A percentile compares a stretch with the other conserved stretches of the same genome.
phyloP scores from a whole-genome alignment of 495 filamentous ascomycete species.

The Achaetomiella virescens region DNA sequence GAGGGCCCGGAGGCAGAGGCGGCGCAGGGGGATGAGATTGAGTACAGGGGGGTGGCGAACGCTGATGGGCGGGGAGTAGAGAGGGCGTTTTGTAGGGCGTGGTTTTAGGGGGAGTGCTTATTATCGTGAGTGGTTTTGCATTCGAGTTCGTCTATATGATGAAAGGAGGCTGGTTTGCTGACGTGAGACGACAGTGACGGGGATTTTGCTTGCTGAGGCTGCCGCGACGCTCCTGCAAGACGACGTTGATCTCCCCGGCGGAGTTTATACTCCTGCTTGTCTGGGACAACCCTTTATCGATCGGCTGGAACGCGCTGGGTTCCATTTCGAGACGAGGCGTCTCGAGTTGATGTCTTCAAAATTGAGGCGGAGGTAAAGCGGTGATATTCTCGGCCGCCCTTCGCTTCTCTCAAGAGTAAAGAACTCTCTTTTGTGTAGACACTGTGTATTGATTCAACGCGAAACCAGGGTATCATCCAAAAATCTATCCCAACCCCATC shows the following conservation, averaged over 20 bases:
- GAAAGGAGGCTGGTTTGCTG: slow-evolving; percentile 10
- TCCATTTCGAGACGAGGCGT: slow-evolving; percentile 52
- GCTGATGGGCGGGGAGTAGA: slow-evolving; percentile 45
- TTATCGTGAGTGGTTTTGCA: slow-evolving; percentile 38
- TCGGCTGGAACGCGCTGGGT: slow-evolving; percentile 56
- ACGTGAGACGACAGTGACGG: slow-evolving; percentile 51
- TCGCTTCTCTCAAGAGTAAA: background rate
- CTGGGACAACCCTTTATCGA: slow-evolving; percentile 73
- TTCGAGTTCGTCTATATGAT: background rate
- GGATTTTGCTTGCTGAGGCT: slow-evolving; percentile 58
- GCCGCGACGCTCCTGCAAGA: slow-evolving; percentile 65
- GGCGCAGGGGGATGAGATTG: slow-evolving; percentile 50
- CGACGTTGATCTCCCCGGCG: slow-evolving; percentile 53
- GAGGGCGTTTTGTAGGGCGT: slow-evolving; percentile 53
- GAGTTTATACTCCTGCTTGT: slow-evolving; percentile 71
- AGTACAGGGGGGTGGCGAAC: slow-evolving; percentile 60
- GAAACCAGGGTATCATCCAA: slow-evolving; percentile 4
- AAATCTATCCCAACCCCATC: background rate
- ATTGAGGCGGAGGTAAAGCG: background rate
- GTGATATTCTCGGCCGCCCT: no score
- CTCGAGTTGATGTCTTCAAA: slow-evolving; percentile 14
- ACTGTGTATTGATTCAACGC: background rate
- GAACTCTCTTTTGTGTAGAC: background rate
- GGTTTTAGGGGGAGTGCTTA: slow-evolving; percentile 61
- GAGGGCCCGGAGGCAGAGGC: slow-evolving; percentile 57